phyloP scores from a whole-genome alignment of 129 eudicot genomes.

The Solidago caesia region DNA sequence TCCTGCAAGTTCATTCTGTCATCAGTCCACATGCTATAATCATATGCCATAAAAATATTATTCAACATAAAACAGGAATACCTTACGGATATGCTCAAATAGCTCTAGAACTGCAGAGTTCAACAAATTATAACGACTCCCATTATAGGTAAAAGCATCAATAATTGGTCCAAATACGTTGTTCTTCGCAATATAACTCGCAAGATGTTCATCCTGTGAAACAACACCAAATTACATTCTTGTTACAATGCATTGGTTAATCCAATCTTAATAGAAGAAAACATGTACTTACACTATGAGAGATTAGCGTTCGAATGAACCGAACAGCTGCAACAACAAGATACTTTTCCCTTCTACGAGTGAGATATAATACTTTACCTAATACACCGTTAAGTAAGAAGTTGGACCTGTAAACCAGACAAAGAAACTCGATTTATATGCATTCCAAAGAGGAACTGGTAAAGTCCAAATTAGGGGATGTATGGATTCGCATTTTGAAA shows the following conservation, averaged over 20 bases:
- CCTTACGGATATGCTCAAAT: slow-evolving; percentile 87
- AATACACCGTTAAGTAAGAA: slow-evolving; percentile 69
- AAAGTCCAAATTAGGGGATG: not conserved
- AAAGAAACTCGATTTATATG: slow-evolving; percentile 6
- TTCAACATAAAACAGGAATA: slow-evolving; percentile 15
- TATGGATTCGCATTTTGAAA: not conserved
- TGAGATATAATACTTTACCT: slow-evolving; percentile 68
- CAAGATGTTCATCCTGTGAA: slow-evolving; percentile 85
- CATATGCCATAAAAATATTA: slow-evolving; percentile 5
- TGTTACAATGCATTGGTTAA: not conserved
- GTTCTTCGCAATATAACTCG: slow-evolving; percentile 69
- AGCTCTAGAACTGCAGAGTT: slow-evolving; percentile 90
- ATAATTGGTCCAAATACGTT: slow-evolving; percentile 74
- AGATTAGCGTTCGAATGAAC: slow-evolving; percentile 70
- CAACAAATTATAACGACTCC: slow-evolving; percentile 81
- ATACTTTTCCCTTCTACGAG: slow-evolving; percentile 83
- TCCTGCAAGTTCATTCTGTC: slow-evolving; percentile 49
- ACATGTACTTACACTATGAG: slow-evolving; percentile 63
- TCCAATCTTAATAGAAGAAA: slow-evolving; percentile 1
- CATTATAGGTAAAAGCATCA: slow-evolving; percentile 75
- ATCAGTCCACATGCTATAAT: not conserved
- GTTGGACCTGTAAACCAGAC: slow-evolving; percentile 54
- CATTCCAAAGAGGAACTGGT: not conserved
- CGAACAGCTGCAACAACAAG: slow-evolving; percentile 93
- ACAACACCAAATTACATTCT: slow-evolving; percentile 5